Evolutionary conservation across 2,329 filamentous ascomycete species (phyloP), one percentile per base, ranked within the genome.

Genomic region (Byssoonygena ceratinophila): DNA sequence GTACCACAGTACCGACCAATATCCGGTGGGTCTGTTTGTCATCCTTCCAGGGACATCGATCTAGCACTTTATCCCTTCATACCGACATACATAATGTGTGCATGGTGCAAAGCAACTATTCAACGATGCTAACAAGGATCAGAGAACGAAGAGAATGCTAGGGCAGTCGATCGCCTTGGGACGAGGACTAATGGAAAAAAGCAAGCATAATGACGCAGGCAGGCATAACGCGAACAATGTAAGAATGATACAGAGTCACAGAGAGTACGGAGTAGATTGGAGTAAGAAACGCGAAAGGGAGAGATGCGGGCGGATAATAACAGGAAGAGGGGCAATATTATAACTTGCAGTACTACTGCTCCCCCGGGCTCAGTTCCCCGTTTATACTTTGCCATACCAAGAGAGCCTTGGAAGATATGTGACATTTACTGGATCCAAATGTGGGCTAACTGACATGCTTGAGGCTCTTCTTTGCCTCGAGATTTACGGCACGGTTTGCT

Each of bases 91-190:
- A n/a, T n/a, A n/a, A n/a, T n/a, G n/a, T n/a, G 37, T 5, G 23
- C 18, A n/a, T 11, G 22, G 23, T 27, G 14, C 16, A 32, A 41
- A 43, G 27, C 20, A 27, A 50, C 27, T 25, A 20, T 34, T 22
- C 37, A 51, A 23, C 20, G 25, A 23, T 51, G 39, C 27, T 36
- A 34, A 36, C 47, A 51, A 51, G 47, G 47, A 50, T 50, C 37
- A 51, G 27, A 43, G 29, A 43, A 48, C 14, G 23, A 37, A 48
- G 29, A 29, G 46, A 48, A 39, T 43, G 27, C 11, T 41, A 43
- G 39, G 47, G 37, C 37, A 43, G 47, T 44, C 16, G 47, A 51
- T 51, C 47, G 39, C 12, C 47, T 41, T 41, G 9, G 36, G 36
- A 50, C 27, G 37, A 32, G 16, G 27, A 11, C 37, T 31, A 43